Conservation (phyloP, 108 stramenopile species). For the Discostella stelligeroides region DNA sequence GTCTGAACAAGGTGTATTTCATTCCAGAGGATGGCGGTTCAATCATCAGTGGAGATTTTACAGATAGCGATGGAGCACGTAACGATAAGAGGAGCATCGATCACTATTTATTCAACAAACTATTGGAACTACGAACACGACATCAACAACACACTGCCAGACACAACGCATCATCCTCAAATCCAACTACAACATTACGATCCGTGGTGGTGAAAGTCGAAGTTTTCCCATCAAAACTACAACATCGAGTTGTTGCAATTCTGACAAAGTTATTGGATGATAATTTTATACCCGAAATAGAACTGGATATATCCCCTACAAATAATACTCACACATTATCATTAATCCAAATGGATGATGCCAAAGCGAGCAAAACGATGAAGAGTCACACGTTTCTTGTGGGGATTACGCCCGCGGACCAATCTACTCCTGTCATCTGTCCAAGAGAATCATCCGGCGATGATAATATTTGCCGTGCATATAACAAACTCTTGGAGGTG, state of each 20-base stretch:
- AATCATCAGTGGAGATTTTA: no score
- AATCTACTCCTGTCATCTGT: constrained; percentile 5
- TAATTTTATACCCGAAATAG: constrained; percentile 19
- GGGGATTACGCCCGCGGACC: constrained; percentile 15
- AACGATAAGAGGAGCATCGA: no score
- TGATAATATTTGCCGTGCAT: constrained; percentile 58
- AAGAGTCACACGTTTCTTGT: constrained; percentile 42
- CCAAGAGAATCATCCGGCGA: constrained; percentile 1
- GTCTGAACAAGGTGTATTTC: no score
- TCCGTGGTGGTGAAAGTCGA: constrained; percentile 12
- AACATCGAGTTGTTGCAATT: constrained; percentile 7
- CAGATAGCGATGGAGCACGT: no score
- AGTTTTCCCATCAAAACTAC: constrained; percentile 29
- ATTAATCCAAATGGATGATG: constrained; percentile 25
- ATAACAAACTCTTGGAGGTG: constrained; percentile 63
- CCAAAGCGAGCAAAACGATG: no score
- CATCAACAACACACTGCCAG: neutral
- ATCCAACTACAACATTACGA: no score
- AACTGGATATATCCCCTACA: constrained; percentile 28
- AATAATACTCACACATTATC: constrained; percentile 33
- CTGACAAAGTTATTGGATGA: constrained; percentile 10
- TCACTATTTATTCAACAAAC: no score
- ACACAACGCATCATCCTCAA: neutral
- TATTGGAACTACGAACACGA: neutral
- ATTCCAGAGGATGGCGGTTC: no score